phyloP scores from a whole-genome alignment of 148 eudicot genomes.

The Beta vulgaris region DNA sequence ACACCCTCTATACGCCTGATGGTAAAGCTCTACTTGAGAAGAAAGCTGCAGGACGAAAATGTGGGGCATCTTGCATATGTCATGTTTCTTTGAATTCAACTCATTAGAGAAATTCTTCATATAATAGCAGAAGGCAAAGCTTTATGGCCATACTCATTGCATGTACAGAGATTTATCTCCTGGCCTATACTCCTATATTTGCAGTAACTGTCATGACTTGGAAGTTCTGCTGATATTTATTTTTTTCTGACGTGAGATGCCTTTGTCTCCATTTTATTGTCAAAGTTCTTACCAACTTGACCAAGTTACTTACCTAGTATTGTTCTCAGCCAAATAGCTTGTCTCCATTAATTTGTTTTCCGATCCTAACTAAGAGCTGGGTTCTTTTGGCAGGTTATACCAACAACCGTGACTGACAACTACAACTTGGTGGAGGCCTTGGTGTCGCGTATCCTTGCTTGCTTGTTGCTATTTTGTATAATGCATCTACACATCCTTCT shows the following conservation, averaged over 20 bases:
- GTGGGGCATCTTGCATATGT: conserved; percentile 29
- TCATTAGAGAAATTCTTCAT: background rate
- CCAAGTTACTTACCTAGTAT: background rate
- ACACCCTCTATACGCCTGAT: conserved; percentile 85
- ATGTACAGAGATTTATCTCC: background rate
- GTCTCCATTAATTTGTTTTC: background rate
- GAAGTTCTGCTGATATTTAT: background rate
- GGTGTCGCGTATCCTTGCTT: conserved; percentile 87
- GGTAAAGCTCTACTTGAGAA: conserved; percentile 69
- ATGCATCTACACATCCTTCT: background rate
- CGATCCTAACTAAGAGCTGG: background rate
- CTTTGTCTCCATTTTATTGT: background rate
- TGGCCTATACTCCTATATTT: background rate
- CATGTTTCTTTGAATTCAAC: background rate
- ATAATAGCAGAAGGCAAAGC: background rate
- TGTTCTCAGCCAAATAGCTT: background rate
- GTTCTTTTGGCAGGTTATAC: conserved; percentile 46
- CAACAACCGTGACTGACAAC: conserved; percentile 61
- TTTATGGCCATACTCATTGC: background rate
- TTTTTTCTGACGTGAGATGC: background rate
- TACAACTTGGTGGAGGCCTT: conserved; percentile 69
- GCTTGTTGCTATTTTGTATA: background rate
- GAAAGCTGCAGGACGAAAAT: conserved; percentile 67
- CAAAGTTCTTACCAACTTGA: background rate
- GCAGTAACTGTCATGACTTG: background rate